Base-by-base conservation (phyloP, 2,329 filamentous ascomycete species). In the Paraphaeosphaeria sporulosa region DNA sequence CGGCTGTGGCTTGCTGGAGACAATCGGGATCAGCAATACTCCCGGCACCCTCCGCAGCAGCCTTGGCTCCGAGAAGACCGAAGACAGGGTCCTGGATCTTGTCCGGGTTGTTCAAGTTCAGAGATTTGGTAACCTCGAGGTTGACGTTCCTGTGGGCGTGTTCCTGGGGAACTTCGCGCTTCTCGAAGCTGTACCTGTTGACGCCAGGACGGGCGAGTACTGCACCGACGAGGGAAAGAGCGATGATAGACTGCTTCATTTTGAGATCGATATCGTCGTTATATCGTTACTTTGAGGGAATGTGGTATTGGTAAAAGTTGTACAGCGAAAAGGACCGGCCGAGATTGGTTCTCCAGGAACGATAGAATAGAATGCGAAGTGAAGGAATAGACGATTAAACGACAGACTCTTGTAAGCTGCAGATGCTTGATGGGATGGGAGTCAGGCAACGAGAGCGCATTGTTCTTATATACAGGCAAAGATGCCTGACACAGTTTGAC, bases 91-190 rank as follows among this genome's bases (percentile, higher is more conserved):
- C 82, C 47, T 68, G 51, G 58, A 86, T 84, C 10, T 78, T 71
- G 61, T 80, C 79, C 1, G 83, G 84, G 72, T 86, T 83, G 66
- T 85, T 69, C 58, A 76, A 66, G 44, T 77, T 61, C 36, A 87
- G 70, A 55, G 80, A 76, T 23, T 73, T 73, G 63, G 80, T 76
- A 62, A 84, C 81, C 48, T 78, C 78, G 32, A 73, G 71, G 50
- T 87, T 72, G 69, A 85, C 80, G 64, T 81, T 78, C 58, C 82
- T 74, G 73, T 87, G 85, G 12, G 84, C 83, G 67, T 86, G 84
- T 64, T 87, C 85, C 69, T 87, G 84, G 27, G 85, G 85, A 59
- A 87, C 84, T 70, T 87, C 83, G 65, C 84, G 83, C 70, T 72
- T 72, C 34, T 36, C 62, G 49, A 69, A 56, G 38, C 62, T 57